phyloP scores from a whole-genome alignment of 495 filamentous ascomycete genomes.

The Bacidia rubella region DNA sequence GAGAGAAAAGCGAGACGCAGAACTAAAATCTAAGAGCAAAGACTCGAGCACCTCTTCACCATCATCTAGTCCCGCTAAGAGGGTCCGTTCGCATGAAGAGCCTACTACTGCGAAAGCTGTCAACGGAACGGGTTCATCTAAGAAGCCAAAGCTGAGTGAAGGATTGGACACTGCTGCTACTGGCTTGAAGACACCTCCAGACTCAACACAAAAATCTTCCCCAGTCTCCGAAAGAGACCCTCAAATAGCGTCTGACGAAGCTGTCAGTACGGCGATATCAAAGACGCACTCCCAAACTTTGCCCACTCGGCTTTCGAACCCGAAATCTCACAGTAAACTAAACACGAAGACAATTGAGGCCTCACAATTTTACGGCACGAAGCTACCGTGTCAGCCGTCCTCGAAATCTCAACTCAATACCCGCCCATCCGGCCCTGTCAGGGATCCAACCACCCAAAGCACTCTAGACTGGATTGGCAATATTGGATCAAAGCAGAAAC shows the following conservation, averaged over 20 bases:
- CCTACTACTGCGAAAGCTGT: slow-evolving; percentile 26
- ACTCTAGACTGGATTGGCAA: neutral
- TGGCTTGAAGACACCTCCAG: slow-evolving; percentile 2
- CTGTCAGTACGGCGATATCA: neutral
- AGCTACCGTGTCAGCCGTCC: neutral
- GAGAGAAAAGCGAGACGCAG: neutral
- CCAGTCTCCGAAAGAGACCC: neutral
- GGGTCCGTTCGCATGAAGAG: neutral
- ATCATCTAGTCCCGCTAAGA: neutral
- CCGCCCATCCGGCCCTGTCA: neutral
- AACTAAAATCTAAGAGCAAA: neutral
- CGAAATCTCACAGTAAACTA: neutral
- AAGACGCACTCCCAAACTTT: neutral
- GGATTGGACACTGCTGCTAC: neutral
- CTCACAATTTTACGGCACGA: neutral
- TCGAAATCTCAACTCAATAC: neutral
- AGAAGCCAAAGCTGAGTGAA: slow-evolving; percentile 20
- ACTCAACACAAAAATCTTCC: slow-evolving; percentile 2
- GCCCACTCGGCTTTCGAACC: neutral
- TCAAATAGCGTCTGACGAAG: neutral
- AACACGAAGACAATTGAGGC: neutral
- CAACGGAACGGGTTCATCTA: slow-evolving; percentile 18
- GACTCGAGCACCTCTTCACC: neutral
- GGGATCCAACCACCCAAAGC: neutral
- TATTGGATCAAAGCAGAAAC: neutral